Percentiles rank a stretch among this genome's conserved stretches.
phyloP scores from a whole-genome alignment of 2,329 filamentous ascomycete species.

The Coniochaeta sp. region DNA sequence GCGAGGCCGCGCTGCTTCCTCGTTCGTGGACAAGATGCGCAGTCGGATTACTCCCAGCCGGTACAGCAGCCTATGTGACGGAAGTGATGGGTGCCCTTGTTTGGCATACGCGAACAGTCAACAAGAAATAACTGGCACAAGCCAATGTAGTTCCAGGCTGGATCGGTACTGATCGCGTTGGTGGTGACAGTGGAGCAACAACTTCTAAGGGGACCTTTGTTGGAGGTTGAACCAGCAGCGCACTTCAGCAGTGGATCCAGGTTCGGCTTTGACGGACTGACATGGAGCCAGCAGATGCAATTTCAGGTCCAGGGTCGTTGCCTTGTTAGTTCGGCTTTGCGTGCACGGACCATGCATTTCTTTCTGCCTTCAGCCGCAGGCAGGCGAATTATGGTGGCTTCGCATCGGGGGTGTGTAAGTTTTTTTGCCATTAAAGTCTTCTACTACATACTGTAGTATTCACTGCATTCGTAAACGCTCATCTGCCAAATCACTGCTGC shows the following conservation, averaged over 20 bases:
- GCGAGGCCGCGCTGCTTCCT: background rate
- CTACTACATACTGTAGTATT: no score
- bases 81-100: background rate
- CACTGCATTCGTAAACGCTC: no score
- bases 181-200: background rate
- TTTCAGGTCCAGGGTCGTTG: no score
- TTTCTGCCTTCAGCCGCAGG: no score
- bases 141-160: background rate
- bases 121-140: background rate
- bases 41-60: background rate
- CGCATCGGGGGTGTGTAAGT: no score
- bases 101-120: background rate
- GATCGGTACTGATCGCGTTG: background rate
- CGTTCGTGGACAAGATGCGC: background rate
- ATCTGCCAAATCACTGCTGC: no score
- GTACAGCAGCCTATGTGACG: background rate
- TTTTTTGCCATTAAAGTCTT: no score
- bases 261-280: background rate
- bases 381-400: no score
- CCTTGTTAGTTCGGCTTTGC: no score
- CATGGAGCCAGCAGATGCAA: no score
- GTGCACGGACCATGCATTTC: no score
- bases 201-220: background rate
- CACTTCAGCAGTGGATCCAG: background rate
- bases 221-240: background rate